Percentiles rank a stretch among this genome's conserved stretches.
These are phyloP conservation scores for Tremellales sp. DNA, from an alignment of 1,284 basidiomycete species.

Conservation along the genomic window DNA sequence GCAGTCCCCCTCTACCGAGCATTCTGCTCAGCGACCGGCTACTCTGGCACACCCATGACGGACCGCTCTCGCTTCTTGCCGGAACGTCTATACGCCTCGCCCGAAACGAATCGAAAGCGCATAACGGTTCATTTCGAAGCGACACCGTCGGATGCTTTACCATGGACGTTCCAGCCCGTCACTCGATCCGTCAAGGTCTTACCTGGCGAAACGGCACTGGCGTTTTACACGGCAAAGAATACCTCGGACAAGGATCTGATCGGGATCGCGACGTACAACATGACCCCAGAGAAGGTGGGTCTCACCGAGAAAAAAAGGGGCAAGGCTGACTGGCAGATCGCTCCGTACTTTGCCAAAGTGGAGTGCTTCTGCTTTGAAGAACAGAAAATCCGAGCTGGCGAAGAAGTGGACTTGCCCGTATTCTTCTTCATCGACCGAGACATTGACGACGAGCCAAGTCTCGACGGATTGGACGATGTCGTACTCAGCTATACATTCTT, in stretches of 20 bases:
- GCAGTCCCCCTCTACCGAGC: conserved; percentile 95
- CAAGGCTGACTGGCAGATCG: conserved; percentile 59
- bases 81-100: conserved; percentile 71
- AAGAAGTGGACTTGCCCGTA: conserved; percentile 97
- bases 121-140: conserved; percentile 97
- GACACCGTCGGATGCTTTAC: conserved; percentile 78
- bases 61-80: conserved; percentile 75
- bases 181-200: conserved; percentile 87
- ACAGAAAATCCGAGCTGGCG: conserved; percentile 87
- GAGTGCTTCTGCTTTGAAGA: conserved; percentile 99
- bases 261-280: conserved; percentile 98
- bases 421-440: conserved; percentile 99
- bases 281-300: conserved; percentile 53
- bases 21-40: conserved; percentile 97
- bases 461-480: conserved; percentile 81
- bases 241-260: conserved; percentile 81
- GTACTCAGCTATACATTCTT: conserved; percentile 98
- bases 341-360: conserved; percentile 98
- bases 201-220: conserved; percentile 92
- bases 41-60: conserved; percentile 89
- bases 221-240: conserved; percentile 95
- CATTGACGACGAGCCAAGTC: conserved; percentile 83
- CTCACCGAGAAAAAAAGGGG: not conserved
- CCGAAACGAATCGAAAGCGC: conserved; percentile 55
- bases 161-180: conserved; percentile 89